Percentiles rank a stretch among this genome's conserved stretches.
Conservation (phyloP, 371 early-diverging fungal genomes). For the Mucor indicus region DNA sequence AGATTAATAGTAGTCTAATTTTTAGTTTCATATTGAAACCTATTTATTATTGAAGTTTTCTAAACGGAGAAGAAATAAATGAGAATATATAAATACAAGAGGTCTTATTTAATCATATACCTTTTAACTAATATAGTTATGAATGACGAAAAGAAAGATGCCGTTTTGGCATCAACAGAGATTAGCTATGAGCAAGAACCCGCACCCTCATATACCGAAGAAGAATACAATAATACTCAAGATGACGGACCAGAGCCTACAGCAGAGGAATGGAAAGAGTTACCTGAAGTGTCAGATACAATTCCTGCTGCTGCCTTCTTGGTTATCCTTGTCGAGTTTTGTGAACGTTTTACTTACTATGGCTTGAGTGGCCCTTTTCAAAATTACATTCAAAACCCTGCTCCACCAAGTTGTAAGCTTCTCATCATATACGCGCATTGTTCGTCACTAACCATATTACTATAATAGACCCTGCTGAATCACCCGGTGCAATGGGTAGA, state of each 20-base stretch:
- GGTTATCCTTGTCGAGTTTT: conserved; percentile 69
- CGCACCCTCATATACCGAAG: background rate
- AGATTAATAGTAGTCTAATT: too few relatives aligned
- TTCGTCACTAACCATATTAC: background rate
- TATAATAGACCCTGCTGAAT: conserved; percentile 34
- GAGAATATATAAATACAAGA: too few relatives aligned
- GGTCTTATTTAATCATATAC: too few relatives aligned
- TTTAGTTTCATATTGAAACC: too few relatives aligned
- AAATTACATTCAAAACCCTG: conserved; percentile 59
- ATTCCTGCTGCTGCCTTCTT: conserved; percentile 54
- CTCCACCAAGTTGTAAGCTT: conserved; percentile 35
- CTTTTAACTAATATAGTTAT: background rate
- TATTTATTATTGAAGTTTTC: too few relatives aligned
- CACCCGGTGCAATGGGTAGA: conserved; percentile 46
- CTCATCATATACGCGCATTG: background rate
- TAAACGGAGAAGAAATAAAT: too few relatives aligned
- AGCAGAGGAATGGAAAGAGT: conserved; percentile 40
- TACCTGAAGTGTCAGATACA: conserved; percentile 47
- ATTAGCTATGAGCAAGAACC: background rate
- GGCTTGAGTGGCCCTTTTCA: conserved; percentile 64
- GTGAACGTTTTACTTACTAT: conserved; percentile 76
- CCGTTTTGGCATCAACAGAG: background rate
- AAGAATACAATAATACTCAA: too few relatives aligned
- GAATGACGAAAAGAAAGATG: conserved; percentile 2
- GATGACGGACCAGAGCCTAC: conserved; percentile 29